Percentiles rank a stretch among this genome's conserved stretches.
Evolutionary conservation across 352 stramenopile species (phyloP).

Genomic region (Pythium folliculosum): DNA sequence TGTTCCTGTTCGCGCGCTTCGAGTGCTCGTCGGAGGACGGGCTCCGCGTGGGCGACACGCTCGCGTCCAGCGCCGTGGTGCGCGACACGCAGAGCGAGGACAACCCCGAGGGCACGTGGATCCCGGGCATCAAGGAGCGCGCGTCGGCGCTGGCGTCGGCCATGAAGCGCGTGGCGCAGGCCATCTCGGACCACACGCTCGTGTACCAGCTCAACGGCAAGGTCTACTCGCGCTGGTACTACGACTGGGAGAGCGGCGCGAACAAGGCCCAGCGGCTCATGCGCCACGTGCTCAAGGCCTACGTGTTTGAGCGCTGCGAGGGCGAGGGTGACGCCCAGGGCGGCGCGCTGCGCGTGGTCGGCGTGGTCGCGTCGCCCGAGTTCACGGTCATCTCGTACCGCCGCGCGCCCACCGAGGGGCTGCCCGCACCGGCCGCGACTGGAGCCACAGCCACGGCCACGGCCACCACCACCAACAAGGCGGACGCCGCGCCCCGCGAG

Average conservation of each 20-base stretch:
- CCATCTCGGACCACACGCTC: constrained; percentile 28
- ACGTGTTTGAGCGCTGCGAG: constrained; percentile 37
- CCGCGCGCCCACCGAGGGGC: constrained; percentile 42
- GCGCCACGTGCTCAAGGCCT: constrained; percentile 47
- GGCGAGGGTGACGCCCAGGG: constrained; percentile 25
- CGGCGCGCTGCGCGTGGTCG: constrained; percentile 44
- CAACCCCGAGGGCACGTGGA: constrained; percentile 64
- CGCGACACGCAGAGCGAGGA: constrained; percentile 46
- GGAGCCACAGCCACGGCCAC: no score
- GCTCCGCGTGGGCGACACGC: constrained; percentile 40
- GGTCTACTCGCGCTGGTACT: constrained; percentile 51
- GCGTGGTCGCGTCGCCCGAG: constrained; percentile 54
- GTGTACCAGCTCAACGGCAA: constrained; percentile 43
- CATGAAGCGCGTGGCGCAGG: constrained; percentile 23
- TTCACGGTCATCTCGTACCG: constrained; percentile 79
- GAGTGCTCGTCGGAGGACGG: constrained; percentile 35
- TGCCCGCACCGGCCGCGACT: not conserved
- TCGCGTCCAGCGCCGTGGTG: constrained; percentile 46
- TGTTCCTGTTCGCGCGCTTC: constrained; percentile 39
- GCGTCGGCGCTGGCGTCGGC: constrained; percentile 31
- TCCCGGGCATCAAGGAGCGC: constrained; percentile 49
- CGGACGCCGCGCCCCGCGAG: constrained; percentile 17
- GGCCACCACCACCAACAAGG: constrained; percentile 7
- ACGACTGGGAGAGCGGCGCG: constrained; percentile 47
- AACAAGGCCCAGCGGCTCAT: constrained; percentile 49